Evolutionary conservation across 1,139 yeast genomes (phyloP), one percentile per base, ranked within the genome.

Genomic region (Meyerozyma athensensis): DNA sequence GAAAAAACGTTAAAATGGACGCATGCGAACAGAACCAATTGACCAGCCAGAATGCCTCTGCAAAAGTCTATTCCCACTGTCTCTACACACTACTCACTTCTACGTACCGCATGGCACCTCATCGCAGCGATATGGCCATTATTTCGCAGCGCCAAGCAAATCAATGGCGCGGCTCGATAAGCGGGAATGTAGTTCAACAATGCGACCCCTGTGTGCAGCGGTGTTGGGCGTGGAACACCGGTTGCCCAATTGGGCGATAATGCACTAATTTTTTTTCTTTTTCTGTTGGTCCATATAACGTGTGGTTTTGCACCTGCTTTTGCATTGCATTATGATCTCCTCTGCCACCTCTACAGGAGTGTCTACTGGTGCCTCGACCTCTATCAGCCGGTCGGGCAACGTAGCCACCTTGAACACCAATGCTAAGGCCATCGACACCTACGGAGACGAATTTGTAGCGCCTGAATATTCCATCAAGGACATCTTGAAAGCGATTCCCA

Each of bases 401-500:
- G 49, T 62, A 37, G 53, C 58, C 30, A 35, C 49, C 30, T 46
- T 51, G 24, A 37, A 58, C 23, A 39, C 53, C 18, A 52, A 53
- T 21, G 51, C 65, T 41, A 63, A 70, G n/a, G 77, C 80, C 34
- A 60, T 71, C 40, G 80, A 81, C 57, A 74, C 84, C 35, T 56
- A 63, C 52, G 95, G 94, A 26, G 67, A 79, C 39, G 77, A 68
- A 41, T 85, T 82, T 58, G 73, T 71, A 39, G 90, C 79, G 7
- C 94, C 94, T 20, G 86, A 81, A 52, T 81, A 68, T 64, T 65
- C 89, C 47, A 81, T 84, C 58, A 81, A 81, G 66, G 87, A 83
- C 47, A 73, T 84, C 46, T 65, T 84, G 52, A 73, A 74, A 40
- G 86, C 81, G 31, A 84, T 84, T 50, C 95, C 95, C 40, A 70